Conservation (phyloP, 495 filamentous ascomycete species). For the Penicillium simplicissimum region DNA sequence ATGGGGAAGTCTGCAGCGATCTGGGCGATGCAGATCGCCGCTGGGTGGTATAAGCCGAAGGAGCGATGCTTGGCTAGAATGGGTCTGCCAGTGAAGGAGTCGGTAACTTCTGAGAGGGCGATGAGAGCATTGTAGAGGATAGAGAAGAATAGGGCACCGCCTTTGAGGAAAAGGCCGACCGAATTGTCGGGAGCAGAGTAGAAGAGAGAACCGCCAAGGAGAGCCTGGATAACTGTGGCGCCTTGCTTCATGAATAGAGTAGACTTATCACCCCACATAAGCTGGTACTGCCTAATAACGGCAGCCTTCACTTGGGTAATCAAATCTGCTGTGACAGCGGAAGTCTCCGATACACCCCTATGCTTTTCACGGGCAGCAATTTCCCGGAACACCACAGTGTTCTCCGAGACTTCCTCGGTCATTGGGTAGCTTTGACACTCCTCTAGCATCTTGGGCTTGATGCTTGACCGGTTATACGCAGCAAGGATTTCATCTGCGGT, state of each 20-base stretch:
- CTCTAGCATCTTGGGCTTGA: constrained; percentile 30
- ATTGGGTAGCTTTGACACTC: constrained; percentile 48
- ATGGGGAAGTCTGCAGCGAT: too few relatives aligned
- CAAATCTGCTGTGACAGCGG: constrained; percentile 56
- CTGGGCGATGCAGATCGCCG: constrained; percentile 57
- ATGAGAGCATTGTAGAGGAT: constrained; percentile 68
- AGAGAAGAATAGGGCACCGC: constrained; percentile 61
- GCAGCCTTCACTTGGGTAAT: constrained; percentile 53
- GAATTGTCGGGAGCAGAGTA: constrained; percentile 31
- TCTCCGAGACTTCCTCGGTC: constrained; percentile 29
- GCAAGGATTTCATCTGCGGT: constrained; percentile 34
- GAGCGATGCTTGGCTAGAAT: constrained; percentile 70
- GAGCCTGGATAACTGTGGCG: constrained; percentile 28
- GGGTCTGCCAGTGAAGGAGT: constrained; percentile 64
- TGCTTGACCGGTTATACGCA: constrained; percentile 34
- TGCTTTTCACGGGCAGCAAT: constrained; percentile 40
- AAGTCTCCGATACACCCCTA: constrained; percentile 16
- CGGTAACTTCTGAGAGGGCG: constrained; percentile 65
- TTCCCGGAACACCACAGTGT: constrained; percentile 46
- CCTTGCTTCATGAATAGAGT: constrained; percentile 56
- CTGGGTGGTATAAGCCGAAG: constrained; percentile 69
- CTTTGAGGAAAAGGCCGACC: constrained; percentile 47
- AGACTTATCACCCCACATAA: constrained; percentile 56
- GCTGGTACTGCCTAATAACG: constrained; percentile 51
- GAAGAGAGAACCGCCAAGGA: constrained; percentile 35